Base-by-base conservation (phyloP, 75 land plant species). In the Picea sitchensis region DNA sequence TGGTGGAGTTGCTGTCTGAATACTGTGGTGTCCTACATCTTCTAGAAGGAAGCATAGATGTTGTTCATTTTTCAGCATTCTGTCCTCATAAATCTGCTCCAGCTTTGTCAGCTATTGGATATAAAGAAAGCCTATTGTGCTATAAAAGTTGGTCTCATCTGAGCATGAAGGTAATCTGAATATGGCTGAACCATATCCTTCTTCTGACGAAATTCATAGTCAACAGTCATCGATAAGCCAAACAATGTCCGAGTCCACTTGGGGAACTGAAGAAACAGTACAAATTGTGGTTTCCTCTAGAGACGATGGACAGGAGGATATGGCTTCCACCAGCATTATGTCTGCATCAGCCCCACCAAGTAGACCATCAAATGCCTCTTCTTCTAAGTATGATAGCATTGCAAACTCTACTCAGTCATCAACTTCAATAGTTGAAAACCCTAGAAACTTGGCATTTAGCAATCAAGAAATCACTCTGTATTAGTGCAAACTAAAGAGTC, bases 61-160 rank as follows among this genome's bases (percentile, higher is more conserved):
- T 34, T 65, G 15, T 65, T 65, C 68, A 65, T 3, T 65, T 65
- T 65, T 65, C 68, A 13, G 68, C 34, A 31, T 30, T 65, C 30
- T 65, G 68, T 65, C 36, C 68, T 3, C 36, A 65, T 65, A 65
- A 14, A 65, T 31, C 32, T 31, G 68, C 32, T 32, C 68, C 68
- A 65, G 68, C 68, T 31, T 30, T 65, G 68, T 65, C 68, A 65
- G 36, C 68, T 65, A 15, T 65, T 65, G 68, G 68, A 31, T 65
- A 65, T 34, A 65, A 65, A 30, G 68, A 34, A 65, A 14, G 30
- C 15, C 68, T 31, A 31, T 34, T 65, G 15, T 65, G 5, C 47
- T 17, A 36, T 38, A 3, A 69, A 18, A 69, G 36, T 0, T 20
- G 21, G n/a, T 44, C 51, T 44, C n/a, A 36, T n/a, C 21, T 14